These are phyloP conservation scores for Ceratocystis lukuohia DNA, from an alignment of 2,329 filamentous ascomycete genomes.

Conservation along the genomic window DNA sequence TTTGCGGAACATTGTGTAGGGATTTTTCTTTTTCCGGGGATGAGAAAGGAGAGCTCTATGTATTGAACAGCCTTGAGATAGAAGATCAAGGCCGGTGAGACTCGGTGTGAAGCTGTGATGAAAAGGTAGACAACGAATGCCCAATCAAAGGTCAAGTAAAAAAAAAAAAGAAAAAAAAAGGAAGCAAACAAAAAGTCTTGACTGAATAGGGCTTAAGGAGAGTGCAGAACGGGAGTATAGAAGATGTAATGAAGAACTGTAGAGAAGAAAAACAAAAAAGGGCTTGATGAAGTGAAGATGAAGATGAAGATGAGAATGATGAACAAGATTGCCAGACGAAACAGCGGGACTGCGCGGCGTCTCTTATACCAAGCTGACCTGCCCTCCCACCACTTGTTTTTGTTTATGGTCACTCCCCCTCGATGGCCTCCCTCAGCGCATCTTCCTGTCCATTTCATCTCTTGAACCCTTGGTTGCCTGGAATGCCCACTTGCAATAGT, in stretches of 20 bases:
- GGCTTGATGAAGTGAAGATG: background rate
- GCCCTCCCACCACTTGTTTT: background rate
- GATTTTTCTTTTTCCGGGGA: background rate
- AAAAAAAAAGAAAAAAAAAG: background rate
- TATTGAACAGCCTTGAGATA: too few relatives aligned
- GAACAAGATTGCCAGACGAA: background rate
- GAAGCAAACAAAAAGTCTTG: too few relatives aligned
- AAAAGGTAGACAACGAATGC: too few relatives aligned
- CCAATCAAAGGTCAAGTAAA: background rate
- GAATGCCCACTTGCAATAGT: conserved; percentile 5
- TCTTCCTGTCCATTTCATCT: background rate
- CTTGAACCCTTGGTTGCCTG: background rate
- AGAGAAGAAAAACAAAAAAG: background rate
- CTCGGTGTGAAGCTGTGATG: background rate
- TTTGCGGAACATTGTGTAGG: conserved; percentile 14
- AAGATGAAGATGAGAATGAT: background rate
- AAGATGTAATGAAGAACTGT: background rate
- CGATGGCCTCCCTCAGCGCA: background rate
- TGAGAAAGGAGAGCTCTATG: background rate
- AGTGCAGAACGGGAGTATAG: background rate
- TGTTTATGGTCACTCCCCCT: background rate
- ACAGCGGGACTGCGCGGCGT: background rate
- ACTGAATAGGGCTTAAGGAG: too few relatives aligned
- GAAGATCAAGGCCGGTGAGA: too few relatives aligned
- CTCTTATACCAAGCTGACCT: background rate